These are phyloP conservation scores for Zasmidium citrigriseum DNA, from an alignment of 2,329 filamentous ascomycete genomes.

Conservation along the genomic window DNA sequence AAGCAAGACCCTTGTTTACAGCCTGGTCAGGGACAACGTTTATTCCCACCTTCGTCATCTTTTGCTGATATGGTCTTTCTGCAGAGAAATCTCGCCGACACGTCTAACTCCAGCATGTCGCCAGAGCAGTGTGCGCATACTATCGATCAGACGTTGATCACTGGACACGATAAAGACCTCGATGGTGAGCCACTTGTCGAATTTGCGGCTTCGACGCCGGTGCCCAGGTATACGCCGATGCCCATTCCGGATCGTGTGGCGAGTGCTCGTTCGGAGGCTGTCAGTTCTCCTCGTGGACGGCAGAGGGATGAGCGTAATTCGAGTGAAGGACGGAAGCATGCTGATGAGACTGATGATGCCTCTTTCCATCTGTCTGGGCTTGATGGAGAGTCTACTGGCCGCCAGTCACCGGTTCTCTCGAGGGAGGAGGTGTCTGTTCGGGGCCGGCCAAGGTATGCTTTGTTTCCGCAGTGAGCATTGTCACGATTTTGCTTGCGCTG, in stretches of 20 bases:
- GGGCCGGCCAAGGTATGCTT: not conserved
- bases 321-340: not conserved
- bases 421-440: not conserved
- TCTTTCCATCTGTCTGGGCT: conserved; percentile 4
- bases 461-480: not conserved
- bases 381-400: not conserved
- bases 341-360: not conserved
- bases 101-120: not conserved
- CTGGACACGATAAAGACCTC: not conserved
- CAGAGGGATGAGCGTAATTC: not conserved
- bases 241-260: conserved; percentile 17
- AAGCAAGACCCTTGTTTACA: not conserved
- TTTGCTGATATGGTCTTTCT: not conserved
- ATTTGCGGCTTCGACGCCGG: not conserved
- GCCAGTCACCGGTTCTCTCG: not conserved
- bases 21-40: not conserved
- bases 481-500: not conserved
- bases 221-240: conserved; percentile 19
- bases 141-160: not conserved
- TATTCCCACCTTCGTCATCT: not conserved
- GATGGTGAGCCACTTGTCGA: not conserved
- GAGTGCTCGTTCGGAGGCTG: conserved; percentile 3
- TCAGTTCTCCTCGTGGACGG: not conserved
- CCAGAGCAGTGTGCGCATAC: not conserved
- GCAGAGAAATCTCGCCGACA: not conserved